phyloP scores from a whole-genome alignment of 2,329 filamentous ascomycete genomes.

The Epichloe elymi region DNA sequence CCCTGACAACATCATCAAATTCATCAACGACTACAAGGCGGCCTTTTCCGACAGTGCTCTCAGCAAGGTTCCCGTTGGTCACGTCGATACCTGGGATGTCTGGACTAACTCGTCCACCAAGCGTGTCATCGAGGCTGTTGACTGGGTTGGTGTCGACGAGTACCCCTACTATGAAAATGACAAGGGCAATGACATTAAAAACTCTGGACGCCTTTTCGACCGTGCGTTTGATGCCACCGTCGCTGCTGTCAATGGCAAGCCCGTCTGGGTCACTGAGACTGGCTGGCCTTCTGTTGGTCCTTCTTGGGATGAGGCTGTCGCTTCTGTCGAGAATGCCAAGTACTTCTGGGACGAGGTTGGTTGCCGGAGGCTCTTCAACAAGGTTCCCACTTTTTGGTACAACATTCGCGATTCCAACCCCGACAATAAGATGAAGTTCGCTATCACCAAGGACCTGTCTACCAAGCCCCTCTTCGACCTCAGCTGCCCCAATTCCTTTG shows the following conservation, averaged over 20 bases:
- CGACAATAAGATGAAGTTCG: conserved; percentile 45
- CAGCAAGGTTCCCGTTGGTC: conserved; percentile 40
- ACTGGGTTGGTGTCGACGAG: conserved; percentile 52
- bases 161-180: conserved; percentile 53
- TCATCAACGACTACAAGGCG: conserved; percentile 51
- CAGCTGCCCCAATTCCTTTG: conserved; percentile 33
- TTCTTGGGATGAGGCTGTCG: conserved; percentile 38
- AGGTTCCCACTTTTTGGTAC: conserved; percentile 48
- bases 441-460: conserved; percentile 39
- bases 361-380: conserved; percentile 43
- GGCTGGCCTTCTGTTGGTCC: conserved; percentile 49
- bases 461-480: conserved; percentile 40
- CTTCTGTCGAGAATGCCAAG: conserved; percentile 45
- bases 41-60: conserved; percentile 36
- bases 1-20: conserved; percentile 46
- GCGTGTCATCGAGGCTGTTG: conserved; percentile 45
- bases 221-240: conserved; percentile 30
- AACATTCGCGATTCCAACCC: conserved; percentile 47
- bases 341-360: conserved; percentile 50
- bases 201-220: conserved; percentile 42
- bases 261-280: conserved; percentile 51
- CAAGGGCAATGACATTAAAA: conserved; percentile 41
- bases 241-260: conserved; percentile 36
- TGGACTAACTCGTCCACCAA: conserved; percentile 48
- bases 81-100: conserved; percentile 56